Evolutionary conservation across 495 filamentous ascomycete genomes (phyloP), one percentile per base, ranked within the genome.

Genomic region (Xylaria flabelliformis): DNA sequence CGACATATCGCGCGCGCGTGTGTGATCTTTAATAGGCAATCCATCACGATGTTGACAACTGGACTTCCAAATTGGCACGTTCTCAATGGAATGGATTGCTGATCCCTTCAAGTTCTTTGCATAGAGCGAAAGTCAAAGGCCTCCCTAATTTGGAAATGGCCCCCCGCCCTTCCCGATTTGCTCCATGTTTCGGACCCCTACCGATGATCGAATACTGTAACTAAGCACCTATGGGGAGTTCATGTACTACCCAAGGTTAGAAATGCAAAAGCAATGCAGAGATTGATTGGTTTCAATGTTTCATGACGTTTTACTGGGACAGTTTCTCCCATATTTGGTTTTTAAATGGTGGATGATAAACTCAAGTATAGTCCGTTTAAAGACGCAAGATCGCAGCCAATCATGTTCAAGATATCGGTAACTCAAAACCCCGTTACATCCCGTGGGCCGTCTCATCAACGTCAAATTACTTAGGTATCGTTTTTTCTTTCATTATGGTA

Each of bases 1-100:
- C 12, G 26, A 67, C 50, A 41, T 36, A 50, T 56, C 50, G 65
- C 65, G 65, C 48, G 65, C 65, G 50, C 65, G 50, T 42, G 48
- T 67, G 32, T 44, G 61, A 64, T 44, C 61, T 64, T 39, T 39
- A 64, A 64, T 44, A 42, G 39, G 36, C 21, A 17, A 44, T 26
- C 6, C 58, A 21, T 65, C 42, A 32, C 42, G 63, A 65, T 65
- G 42, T 67, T 24, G 48, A 67, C 32, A 53, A 21, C 29, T 39
- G 15, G 51, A 51, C 29, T 53, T 51, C 15, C 64, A 39, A 51
- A 53, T 36, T 39, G 64, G 46, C 64, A 36, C 44, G 17, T 48
- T 48, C 62, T 48, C 36, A 24, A 50, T 64, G 21, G 24, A 24
- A 50, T 64, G 21, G 24, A 55, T 55, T 12, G 29, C 24, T 36